Base-by-base conservation (phyloP, 2,329 filamentous ascomycete species). In the Ploettnerulaceae sp. region DNA sequence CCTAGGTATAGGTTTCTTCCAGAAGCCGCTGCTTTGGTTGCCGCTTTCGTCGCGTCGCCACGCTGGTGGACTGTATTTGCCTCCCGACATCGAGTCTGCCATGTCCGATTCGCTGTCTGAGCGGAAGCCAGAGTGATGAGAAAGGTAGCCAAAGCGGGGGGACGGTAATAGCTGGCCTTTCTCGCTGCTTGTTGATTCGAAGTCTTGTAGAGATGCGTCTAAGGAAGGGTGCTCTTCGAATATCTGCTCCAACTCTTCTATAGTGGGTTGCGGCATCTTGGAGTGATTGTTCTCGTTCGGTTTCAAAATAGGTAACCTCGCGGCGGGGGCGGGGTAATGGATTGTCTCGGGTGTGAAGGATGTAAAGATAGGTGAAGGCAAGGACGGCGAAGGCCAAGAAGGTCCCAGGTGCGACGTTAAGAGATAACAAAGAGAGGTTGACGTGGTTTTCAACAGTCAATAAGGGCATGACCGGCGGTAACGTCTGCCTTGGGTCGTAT, bases 51-150 rank as follows among this genome's bases (percentile, higher is more conserved):
- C 67, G 21, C 65, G 62, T 50, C 77, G 72, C 72, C 81, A 82
- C 9, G 79, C 79, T 2, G 82, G 82, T 31, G 82, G 82, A 43
- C 78, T 81, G 78, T 79, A 84, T 24, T 77, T 77, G 38, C 74
- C 72, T 44, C 61, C 64, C 20, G 67, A 66, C 25, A 69, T 67
- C 42, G 70, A 71, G 49, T 75, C 71, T 43, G 67, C 59, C 45
- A 57, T 63, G 56, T 62, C 63, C 28, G 62, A 61, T 21, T 67
- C 67, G 28, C 64, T 66, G 31, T 67, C 64, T 33, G 71, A 81
- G 56, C 77, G 74, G 69, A 84, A 83, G 59, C 75, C 79, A 29
- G 79, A 84, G 63, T 82, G 78, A 55, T 79, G 75, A 39, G 75
- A 79, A 12, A 75, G 75, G 46, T 64, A 64, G 17, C 72, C 71